Evolutionary conservation across 2,329 filamentous ascomycete species (phyloP).

Genomic region (Penicillium janthinellum): DNA sequence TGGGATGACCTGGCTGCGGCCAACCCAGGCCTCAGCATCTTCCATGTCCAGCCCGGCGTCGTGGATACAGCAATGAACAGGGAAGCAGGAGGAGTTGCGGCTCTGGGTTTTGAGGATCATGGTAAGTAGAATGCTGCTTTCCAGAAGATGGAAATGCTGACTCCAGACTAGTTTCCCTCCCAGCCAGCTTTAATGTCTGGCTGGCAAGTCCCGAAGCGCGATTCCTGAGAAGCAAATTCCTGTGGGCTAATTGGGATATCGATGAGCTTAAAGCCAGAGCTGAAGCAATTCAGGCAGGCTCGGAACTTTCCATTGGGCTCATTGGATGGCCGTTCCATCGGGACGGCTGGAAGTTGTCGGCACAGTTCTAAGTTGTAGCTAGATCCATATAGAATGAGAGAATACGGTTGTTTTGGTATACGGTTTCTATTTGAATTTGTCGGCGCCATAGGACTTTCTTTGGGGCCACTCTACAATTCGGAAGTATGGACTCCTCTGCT

Average conservation of each 20-base stretch:
- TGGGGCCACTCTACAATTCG: no score
- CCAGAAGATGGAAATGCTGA: neutral
- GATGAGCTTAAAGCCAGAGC: conserved; percentile 49
- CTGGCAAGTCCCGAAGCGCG: conserved; percentile 47
- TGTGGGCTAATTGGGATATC: conserved; percentile 57
- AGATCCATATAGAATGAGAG: no score
- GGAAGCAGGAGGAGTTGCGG: conserved; percentile 24
- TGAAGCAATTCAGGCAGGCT: conserved; percentile 32
- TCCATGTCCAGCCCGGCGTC: conserved; percentile 34
- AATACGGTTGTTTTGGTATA: neutral
- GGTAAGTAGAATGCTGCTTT: conserved; percentile 22
- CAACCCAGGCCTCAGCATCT: conserved; percentile 33
- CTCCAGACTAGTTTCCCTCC: conserved; percentile 27
- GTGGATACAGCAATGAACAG: conserved; percentile 31
- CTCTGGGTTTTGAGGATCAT: conserved; percentile 30
- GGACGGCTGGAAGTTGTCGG: neutral
- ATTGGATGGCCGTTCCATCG: conserved; percentile 12
- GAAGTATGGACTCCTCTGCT: no score
- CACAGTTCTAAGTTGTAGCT: neutral
- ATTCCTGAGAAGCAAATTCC: conserved; percentile 51
- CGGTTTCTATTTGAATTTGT: no score
- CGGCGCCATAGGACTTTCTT: no score
- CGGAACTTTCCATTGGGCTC: conserved; percentile 4
- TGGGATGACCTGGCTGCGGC: conserved; percentile 28
- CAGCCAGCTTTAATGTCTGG: conserved; percentile 51